Conservation (phyloP, 306 rosid species). For the Cucurbita pepo region DNA sequence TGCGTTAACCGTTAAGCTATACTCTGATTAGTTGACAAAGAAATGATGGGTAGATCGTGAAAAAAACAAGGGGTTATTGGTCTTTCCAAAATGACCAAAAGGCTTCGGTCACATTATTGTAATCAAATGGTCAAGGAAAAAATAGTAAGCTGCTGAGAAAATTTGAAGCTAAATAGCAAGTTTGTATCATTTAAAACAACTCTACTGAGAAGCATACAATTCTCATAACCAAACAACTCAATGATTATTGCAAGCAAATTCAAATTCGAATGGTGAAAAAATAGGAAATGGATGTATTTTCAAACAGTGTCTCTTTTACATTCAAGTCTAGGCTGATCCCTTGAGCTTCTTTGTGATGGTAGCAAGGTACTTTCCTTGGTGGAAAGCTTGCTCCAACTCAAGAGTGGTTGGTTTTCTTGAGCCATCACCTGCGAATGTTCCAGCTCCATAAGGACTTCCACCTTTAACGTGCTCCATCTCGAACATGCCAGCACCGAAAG, state of each 20-base stretch:
- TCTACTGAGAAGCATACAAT: conserved; percentile 26
- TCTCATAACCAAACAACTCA: conserved; percentile 17
- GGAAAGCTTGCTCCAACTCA: conserved; percentile 80
- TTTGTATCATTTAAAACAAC: conserved; percentile 1
- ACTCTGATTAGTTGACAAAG: too few relatives aligned
- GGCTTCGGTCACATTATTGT: neutral
- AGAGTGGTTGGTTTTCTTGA: conserved; percentile 72
- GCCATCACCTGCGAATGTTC: conserved; percentile 88
- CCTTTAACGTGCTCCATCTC: conserved; percentile 92
- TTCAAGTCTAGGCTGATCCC: conserved; percentile 34
- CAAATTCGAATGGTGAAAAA: conserved; percentile 22
- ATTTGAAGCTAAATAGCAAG: conserved; percentile 15
- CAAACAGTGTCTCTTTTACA: conserved; percentile 10
- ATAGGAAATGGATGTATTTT: conserved; percentile 19
- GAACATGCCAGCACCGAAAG: conserved; percentile 89
- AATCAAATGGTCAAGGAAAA: neutral
- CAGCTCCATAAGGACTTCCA: conserved; percentile 94
- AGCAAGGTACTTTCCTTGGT: conserved; percentile 84
- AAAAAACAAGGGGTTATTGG: too few relatives aligned
- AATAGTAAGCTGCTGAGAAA: neutral
- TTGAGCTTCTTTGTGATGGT: conserved; percentile 86
- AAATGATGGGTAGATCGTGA: too few relatives aligned
- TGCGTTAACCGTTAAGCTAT: too few relatives aligned
- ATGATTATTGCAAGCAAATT: conserved; percentile 17
- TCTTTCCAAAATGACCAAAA: too few relatives aligned